These are phyloP conservation scores for Blepharisma japonicum DNA, from an alignment of 73 alveolate species.

Conservation along the genomic window DNA sequence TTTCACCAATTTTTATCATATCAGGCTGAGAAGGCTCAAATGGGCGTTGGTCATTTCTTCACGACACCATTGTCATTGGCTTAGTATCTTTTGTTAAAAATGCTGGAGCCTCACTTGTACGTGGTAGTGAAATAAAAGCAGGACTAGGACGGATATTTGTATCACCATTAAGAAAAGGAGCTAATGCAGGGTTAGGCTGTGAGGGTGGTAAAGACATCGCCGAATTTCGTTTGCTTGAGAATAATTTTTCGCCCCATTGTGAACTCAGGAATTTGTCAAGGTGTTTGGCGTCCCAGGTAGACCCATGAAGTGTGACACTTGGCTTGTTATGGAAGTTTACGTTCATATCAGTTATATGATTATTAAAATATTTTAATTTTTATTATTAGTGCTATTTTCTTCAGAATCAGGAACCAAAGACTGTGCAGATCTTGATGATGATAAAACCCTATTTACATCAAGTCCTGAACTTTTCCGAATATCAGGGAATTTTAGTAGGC, in stretches of 20 bases:
- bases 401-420: too few species aligned
- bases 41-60: not conserved
- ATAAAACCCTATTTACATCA: too few species aligned
- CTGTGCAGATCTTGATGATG: too few species aligned
- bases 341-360: too few species aligned
- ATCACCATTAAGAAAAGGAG: not conserved
- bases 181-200: not conserved
- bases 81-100: not conserved
- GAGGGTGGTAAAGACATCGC: not conserved
- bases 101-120: constrained; percentile 1
- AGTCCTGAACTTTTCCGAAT: too few species aligned
- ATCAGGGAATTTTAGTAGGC: too few species aligned
- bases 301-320: not conserved
- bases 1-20: not conserved
- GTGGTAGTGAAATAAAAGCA: not conserved
- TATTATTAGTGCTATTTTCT: too few species aligned
- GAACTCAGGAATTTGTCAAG: constrained; percentile 4
- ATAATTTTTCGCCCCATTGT: constrained; percentile 20
- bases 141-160: constrained; percentile 13
- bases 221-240: not conserved
- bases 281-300: constrained; percentile 28
- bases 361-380: too few species aligned
- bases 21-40: constrained; percentile 3
- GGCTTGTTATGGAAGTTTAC: constrained; percentile 15
- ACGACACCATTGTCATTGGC: not conserved